A percentile compares a stretch with the other conserved stretches of the same genome.
These are phyloP conservation scores for Scheffersomyces segobiensis DNA, from an alignment of 1,139 yeast genomes.

Conservation along the genomic window DNA sequence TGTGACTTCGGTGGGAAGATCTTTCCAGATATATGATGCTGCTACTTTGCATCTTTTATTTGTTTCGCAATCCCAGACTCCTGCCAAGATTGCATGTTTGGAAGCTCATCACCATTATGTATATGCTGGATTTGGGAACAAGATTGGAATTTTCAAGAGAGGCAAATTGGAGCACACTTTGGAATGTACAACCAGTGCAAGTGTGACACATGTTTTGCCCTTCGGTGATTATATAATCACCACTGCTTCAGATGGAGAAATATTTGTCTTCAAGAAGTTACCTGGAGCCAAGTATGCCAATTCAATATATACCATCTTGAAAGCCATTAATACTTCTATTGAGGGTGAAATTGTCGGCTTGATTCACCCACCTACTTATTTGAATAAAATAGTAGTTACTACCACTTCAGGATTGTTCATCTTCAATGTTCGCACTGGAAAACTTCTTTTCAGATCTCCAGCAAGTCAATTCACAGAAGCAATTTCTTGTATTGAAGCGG, in stretches of 20 bases:
- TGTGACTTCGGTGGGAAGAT: conserved; percentile 85
- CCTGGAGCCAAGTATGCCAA: conserved; percentile 52
- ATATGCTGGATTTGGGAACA: conserved; percentile 72
- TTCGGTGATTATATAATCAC: conserved; percentile 84
- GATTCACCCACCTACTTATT: conserved; percentile 85
- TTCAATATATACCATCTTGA: conserved; percentile 65
- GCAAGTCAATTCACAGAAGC: conserved; percentile 46
- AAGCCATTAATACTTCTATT: conserved; percentile 49
- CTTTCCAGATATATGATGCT: conserved; percentile 94
- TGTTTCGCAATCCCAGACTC: conserved; percentile 80
- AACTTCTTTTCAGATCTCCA: conserved; percentile 60
- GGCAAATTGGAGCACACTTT: conserved; percentile 70
- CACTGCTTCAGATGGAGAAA: conserved; percentile 48
- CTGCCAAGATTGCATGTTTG: conserved; percentile 66
- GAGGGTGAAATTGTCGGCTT: conserved; percentile 73
- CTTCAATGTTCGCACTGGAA: conserved; percentile 77
- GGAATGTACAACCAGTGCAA: conserved; percentile 31
- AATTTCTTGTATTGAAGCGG: conserved; percentile 66
- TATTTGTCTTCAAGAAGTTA: conserved; percentile 66
- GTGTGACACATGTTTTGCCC: conserved; percentile 52
- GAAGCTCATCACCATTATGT: conserved; percentile 84
- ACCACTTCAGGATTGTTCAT: conserved; percentile 64
- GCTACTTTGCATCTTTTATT: conserved; percentile 81
- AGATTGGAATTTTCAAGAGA: conserved; percentile 78
- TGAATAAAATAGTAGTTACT: conserved; percentile 83